Base-by-base conservation (phyloP, 805 yeast genomes). In the Ogataea paradorogensis region DNA sequence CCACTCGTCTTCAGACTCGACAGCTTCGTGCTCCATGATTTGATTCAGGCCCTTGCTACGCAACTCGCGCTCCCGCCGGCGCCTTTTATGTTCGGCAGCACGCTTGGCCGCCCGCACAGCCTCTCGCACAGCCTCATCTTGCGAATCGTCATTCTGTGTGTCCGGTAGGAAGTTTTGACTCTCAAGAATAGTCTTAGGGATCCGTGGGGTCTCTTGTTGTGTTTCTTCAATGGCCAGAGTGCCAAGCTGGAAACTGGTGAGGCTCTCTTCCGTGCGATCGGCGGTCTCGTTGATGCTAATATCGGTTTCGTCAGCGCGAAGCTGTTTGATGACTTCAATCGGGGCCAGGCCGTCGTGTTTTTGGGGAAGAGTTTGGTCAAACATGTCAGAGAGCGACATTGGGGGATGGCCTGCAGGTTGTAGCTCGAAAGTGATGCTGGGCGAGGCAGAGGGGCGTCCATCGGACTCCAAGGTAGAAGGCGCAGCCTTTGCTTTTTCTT, bases 1-100 rank as follows among this genome's bases (percentile, higher is more conserved):
- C 85, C 88, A 86, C 65, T 86, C 95, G 67, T 86, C 95, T 45
- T 86, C 95, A 26, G 93, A 84, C 65, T 86, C 95, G 50, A 77
- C 89, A 30, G 95, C 95, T 66, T 85, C 93, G 34, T 83, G 81
- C 52, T 86, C 91, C 57, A 85, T 68, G 38, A 86, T 72, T 18
- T 74, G 69, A 38, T 70, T 70, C 14, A 80, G 49, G 2, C 90
- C 90, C 42, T 64, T 70, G 21, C 73, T 65, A 46, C 74, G 83
- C 67, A 82, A 61, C 45, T 78, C 84, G 46, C 65, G 52, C 41
- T 64, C 73, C 36, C 74, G 62, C 33, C 56, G 51, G 31, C 48
- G 46, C 25, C 59, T 48, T 14, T 49, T 45, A 7, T 34, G 35
- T 21, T 56, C 59, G 15, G 57, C 55, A 10, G 36, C 38, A 29